Evolutionary conservation across 2,329 filamentous ascomycete species (phyloP).

Genomic region (Penicillium sp.): DNA sequence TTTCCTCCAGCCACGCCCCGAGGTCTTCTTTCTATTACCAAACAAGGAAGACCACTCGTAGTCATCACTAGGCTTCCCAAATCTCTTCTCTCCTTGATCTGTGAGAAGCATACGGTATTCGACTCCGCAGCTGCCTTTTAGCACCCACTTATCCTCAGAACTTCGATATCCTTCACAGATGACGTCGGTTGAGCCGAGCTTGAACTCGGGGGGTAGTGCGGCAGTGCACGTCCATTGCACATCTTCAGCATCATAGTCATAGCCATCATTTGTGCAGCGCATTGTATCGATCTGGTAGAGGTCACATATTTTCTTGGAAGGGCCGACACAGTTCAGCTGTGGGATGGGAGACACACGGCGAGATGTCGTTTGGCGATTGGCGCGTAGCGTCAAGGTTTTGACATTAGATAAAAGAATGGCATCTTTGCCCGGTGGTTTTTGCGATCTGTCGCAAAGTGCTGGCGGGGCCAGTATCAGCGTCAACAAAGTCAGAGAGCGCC

Average conservation of each 20-base stretch:
- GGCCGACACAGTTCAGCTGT: conserved; percentile 76
- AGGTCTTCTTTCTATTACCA: conserved; percentile 4
- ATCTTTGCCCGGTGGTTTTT: conserved; percentile 44
- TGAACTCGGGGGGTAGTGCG: conserved; percentile 64
- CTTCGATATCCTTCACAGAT: conserved; percentile 85
- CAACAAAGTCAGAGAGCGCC: conserved; percentile 21
- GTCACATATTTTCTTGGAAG: conserved; percentile 62
- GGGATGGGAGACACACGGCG: conserved; percentile 77
- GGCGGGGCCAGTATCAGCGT: conserved; percentile 27
- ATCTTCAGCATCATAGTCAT: conserved; percentile 76
- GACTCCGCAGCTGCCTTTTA: conserved; percentile 90
- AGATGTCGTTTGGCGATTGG: conserved; percentile 68
- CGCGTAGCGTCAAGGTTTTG: conserved; percentile 75
- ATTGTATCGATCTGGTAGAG: conserved; percentile 78
- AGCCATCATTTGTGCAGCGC: conserved; percentile 86
- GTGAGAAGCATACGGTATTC: conserved; percentile 84
- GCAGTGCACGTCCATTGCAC: conserved; percentile 90
- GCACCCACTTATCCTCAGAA: conserved; percentile 78
- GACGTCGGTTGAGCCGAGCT: conserved; percentile 84
- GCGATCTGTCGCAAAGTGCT: conserved; percentile 30
- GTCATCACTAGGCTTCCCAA: conserved; percentile 58
- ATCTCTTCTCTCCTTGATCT: conserved; percentile 71
- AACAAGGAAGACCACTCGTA: conserved; percentile 26
- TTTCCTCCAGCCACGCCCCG: conserved; percentile 8
- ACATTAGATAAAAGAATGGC: conserved; percentile 69